Conservation (phyloP, 2,329 filamentous ascomycete genomes). For the Penicillium brevicompactum region DNA sequence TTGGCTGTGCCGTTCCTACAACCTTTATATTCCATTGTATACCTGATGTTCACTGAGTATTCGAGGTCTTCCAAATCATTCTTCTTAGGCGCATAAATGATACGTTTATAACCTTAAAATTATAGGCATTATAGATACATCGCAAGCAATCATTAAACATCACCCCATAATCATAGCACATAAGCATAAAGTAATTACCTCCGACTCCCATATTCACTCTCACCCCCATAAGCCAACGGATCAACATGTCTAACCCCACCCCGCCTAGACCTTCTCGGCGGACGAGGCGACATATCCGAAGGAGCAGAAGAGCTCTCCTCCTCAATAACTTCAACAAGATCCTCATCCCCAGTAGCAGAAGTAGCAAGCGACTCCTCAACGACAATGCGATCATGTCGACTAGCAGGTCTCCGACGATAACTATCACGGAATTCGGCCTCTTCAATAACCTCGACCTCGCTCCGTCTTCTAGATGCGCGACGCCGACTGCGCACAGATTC, state of each 20-base stretch:
- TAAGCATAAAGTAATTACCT: constrained; percentile 6
- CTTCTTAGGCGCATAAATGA: too few relatives aligned
- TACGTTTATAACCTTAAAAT: not conserved
- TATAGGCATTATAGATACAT: not conserved
- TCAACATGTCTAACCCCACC: constrained; percentile 51
- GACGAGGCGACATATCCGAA: constrained; percentile 32
- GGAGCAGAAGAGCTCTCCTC: constrained; percentile 47
- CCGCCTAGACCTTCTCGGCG: constrained; percentile 37
- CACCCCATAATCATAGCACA: constrained; percentile 6
- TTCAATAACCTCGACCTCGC: constrained; percentile 36
- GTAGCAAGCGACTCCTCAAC: constrained; percentile 37
- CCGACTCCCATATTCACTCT: constrained; percentile 24
- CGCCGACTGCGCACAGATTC: constrained; percentile 27
- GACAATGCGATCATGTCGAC: constrained; percentile 25
- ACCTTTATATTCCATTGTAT: too few relatives aligned
- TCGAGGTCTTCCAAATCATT: too few relatives aligned
- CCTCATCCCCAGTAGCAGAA: constrained; percentile 32
- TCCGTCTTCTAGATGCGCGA: constrained; percentile 15
- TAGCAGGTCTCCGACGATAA: constrained; percentile 23
- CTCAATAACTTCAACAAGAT: constrained; percentile 62
- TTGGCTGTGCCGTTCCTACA: too few relatives aligned
- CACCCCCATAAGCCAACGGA: constrained; percentile 42
- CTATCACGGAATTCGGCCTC: constrained; percentile 29
- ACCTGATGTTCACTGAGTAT: too few relatives aligned
- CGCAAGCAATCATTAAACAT: not conserved